Conservation (phyloP, 345 rosid species). For the Rhodamnia argentea region DNA sequence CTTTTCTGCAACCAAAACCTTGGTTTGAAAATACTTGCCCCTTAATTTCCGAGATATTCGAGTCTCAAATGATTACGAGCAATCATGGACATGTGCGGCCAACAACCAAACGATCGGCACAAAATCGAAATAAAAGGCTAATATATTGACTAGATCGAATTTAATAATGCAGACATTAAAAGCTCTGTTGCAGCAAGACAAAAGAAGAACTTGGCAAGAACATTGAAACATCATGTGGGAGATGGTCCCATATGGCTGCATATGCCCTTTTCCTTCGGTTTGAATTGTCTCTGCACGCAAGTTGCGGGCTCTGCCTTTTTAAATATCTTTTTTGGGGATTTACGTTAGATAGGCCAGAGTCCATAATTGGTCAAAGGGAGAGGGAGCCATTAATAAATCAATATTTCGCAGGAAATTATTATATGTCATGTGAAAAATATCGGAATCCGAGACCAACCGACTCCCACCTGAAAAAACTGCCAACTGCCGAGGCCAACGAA, state of each 20-base stretch:
- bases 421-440: background rate
- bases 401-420: background rate
- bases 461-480: constrained; percentile 8
- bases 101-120: background rate
- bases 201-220: background rate
- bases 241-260: background rate
- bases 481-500: background rate
- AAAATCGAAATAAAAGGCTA: background rate
- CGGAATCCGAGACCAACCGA: constrained; percentile 1
- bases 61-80: background rate
- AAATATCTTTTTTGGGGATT: background rate
- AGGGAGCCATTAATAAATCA: background rate
- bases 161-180: background rate
- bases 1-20: background rate
- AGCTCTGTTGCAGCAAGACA: background rate
- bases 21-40: background rate
- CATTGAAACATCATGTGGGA: background rate
- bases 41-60: background rate
- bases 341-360: background rate
- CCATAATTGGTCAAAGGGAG: background rate
- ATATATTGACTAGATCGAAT: background rate
- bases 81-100: background rate
- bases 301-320: background rate
- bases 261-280: background rate
- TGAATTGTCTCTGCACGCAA: background rate